Evolutionary conservation across 139 green algal genomes (phyloP).

Genomic region (Nannochloris sp.): DNA sequence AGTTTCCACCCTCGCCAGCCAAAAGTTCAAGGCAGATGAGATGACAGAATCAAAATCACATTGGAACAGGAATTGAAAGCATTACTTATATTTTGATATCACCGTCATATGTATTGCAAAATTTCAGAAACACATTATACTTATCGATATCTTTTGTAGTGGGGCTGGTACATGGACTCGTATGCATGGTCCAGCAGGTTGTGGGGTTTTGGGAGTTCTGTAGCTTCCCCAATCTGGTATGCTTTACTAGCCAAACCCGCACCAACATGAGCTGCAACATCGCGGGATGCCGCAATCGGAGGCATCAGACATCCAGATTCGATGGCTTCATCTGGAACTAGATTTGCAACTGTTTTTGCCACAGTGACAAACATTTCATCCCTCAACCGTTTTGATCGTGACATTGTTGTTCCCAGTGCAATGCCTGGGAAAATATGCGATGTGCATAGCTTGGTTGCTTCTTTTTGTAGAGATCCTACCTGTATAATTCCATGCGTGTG

Average conservation of each 20-base stretch:
- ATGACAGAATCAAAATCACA: background rate
- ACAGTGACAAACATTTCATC: slow-evolving; percentile 77
- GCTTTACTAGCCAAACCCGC: slow-evolving; percentile 58
- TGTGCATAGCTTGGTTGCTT: slow-evolving; percentile 18
- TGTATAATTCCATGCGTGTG: background rate
- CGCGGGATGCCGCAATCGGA: slow-evolving; percentile 28
- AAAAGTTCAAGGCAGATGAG: background rate
- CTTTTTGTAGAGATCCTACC: background rate
- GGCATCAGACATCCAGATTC: slow-evolving; percentile 48
- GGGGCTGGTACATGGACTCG: slow-evolving; percentile 56
- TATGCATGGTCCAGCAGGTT: slow-evolving; percentile 54
- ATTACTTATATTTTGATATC: background rate
- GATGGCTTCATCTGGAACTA: slow-evolving; percentile 54
- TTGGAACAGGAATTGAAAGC: slow-evolving; percentile 5
- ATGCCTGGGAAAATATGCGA: slow-evolving; percentile 48
- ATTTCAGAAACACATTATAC: background rate
- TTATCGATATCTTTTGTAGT: slow-evolving; percentile 47
- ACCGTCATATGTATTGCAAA: background rate
- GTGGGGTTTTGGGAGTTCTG: slow-evolving; percentile 68
- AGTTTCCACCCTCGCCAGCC: background rate
- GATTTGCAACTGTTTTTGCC: slow-evolving; percentile 55
- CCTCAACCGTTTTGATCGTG: slow-evolving; percentile 54
- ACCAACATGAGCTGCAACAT: slow-evolving; percentile 57
- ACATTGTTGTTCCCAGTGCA: slow-evolving; percentile 45
- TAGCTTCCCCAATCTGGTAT: slow-evolving; percentile 68